Conservation (phyloP, 257 asterid genomes). For the Solanum ahanhuiri region DNA sequence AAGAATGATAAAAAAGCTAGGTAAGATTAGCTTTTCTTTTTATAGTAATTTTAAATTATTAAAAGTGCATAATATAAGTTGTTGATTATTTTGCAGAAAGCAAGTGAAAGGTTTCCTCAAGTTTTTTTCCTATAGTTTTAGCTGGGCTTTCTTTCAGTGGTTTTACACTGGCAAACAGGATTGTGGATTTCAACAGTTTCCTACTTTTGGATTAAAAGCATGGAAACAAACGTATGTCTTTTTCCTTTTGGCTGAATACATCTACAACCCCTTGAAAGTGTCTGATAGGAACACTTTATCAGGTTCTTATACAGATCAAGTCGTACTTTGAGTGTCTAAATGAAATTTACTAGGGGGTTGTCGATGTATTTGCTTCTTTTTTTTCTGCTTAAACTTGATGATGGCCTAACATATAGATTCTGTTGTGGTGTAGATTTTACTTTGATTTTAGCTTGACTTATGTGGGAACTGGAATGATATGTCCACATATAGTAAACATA, state of each 20-base stretch:
- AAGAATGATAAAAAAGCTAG: conserved; percentile 61
- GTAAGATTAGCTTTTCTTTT: conserved; percentile 13
- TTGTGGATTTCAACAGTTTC: conserved; percentile 73
- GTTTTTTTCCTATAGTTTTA: conserved; percentile 52
- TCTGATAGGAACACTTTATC: background rate
- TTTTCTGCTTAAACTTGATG: background rate
- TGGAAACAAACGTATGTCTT: conserved; percentile 55
- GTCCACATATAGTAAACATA: conserved; percentile 76
- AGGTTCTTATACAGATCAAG: background rate
- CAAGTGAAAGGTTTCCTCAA: conserved; percentile 63
- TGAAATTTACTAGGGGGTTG: background rate
- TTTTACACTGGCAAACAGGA: conserved; percentile 56
- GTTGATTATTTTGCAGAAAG: conserved; percentile 41
- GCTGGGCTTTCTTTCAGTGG: conserved; percentile 87
- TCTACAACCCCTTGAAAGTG: background rate
- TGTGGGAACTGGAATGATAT: conserved; percentile 93
- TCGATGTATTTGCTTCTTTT: background rate
- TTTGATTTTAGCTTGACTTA: conserved; percentile 86
- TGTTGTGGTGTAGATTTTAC: conserved; percentile 43
- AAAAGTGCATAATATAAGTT: background rate
- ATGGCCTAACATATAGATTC: background rate
- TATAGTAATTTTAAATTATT: background rate
- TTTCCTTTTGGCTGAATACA: background rate
- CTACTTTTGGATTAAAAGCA: conserved; percentile 82
- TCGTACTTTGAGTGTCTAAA: background rate